Percentiles rank a stretch among this genome's conserved stretches.
Evolutionary conservation across 371 early-diverging fungal species (phyloP).

Genomic region (Syncephalastrum sp.): DNA sequence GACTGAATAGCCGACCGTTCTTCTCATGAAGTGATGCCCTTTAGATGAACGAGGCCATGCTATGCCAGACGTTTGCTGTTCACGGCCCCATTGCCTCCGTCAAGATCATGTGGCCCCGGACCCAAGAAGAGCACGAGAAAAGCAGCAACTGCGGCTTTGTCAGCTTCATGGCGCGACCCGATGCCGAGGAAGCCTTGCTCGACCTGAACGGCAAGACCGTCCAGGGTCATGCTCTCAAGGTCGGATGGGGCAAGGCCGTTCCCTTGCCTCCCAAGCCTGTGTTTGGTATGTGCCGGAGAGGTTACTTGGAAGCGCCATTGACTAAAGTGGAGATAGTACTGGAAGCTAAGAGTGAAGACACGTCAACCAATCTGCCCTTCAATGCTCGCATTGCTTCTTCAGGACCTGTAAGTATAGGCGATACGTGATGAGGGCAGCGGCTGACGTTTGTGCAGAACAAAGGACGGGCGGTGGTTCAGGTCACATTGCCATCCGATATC

Average conservation of each 20-base stretch:
- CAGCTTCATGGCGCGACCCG: constrained; percentile 81
- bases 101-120: constrained; percentile 96
- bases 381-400: constrained; percentile 55
- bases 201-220: constrained; percentile 75
- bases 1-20: neutral
- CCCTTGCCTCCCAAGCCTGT: constrained; percentile 77
- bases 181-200: constrained; percentile 74
- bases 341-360: constrained; percentile 24
- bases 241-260: constrained; percentile 92
- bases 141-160: constrained; percentile 87
- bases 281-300: constrained; percentile 53
- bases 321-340: constrained; percentile 18
- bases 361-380: constrained; percentile 64
- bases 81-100: constrained; percentile 91
- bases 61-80: constrained; percentile 77
- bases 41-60: constrained; percentile 62
- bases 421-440: neutral
- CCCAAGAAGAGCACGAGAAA: constrained; percentile 78
- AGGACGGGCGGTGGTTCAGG: constrained; percentile 59
- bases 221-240: constrained; percentile 61
- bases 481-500: constrained; percentile 63
- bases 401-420: no score
- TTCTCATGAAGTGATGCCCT: neutral
- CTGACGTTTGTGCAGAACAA: constrained; percentile 20
- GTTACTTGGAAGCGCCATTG: no score